phyloP scores from a whole-genome alignment of 2,329 filamentous ascomycete genomes.

The Beauveria australis region DNA sequence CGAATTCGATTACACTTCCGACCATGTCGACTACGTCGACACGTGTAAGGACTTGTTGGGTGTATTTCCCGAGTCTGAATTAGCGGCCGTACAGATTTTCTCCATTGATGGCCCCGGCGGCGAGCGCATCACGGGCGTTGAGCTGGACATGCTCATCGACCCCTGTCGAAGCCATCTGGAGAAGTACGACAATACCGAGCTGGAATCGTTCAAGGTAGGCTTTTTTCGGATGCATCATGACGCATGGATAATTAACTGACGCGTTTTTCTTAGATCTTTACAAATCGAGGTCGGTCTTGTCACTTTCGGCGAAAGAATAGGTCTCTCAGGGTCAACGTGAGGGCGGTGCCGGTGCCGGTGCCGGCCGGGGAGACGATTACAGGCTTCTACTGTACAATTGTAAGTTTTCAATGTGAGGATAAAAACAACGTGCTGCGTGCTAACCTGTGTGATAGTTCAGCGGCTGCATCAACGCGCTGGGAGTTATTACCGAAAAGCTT shows the following conservation, averaged over 20 bases:
- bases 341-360: neutral
- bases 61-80: neutral
- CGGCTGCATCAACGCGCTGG: neutral
- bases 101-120: neutral
- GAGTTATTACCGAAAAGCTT: neutral
- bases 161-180: neutral
- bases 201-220: neutral
- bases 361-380: neutral
- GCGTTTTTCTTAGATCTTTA: neutral
- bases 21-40: neutral
- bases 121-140: neutral
- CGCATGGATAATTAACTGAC: too few relatives aligned
- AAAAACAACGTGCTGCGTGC: neutral
- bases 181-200: neutral
- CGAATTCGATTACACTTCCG: neutral
- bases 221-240: too few relatives aligned
- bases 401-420: neutral
- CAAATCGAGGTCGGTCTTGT: neutral
- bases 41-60: neutral
- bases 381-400: neutral
- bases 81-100: neutral
- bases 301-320: neutral
- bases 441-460: neutral
- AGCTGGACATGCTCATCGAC: neutral
- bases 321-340: neutral